phyloP scores from a whole-genome alignment of 352 stramenopile genomes.

The Phytopythium delawarense region DNA sequence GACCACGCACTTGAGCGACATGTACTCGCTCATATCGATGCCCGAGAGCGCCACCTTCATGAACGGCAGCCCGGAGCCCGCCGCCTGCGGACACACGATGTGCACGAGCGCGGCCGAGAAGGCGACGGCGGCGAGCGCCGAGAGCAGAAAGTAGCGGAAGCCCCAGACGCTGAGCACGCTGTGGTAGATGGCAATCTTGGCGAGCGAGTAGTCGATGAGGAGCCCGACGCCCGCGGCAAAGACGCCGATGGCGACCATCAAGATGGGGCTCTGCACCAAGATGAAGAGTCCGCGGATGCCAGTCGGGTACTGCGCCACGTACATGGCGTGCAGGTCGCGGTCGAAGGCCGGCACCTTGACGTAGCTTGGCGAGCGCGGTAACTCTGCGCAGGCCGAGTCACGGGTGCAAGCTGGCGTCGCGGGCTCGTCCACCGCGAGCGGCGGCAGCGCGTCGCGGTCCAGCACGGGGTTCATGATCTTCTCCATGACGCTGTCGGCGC shows the following conservation, averaged over 20 bases:
- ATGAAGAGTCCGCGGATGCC: constrained; percentile 58
- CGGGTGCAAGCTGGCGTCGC: background rate
- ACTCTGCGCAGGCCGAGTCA: background rate
- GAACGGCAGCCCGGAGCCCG: constrained; percentile 69
- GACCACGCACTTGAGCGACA: constrained; percentile 64
- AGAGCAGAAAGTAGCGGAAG: constrained; percentile 58
- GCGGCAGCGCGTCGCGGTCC: constrained; percentile 34
- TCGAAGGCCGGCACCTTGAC: constrained; percentile 60
- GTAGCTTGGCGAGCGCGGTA: constrained; percentile 18
- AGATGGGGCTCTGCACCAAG: constrained; percentile 62
- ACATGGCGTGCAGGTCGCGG: constrained; percentile 72
- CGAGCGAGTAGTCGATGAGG: constrained; percentile 58
- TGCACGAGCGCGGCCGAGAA: constrained; percentile 55
- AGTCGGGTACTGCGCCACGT: constrained; percentile 56
- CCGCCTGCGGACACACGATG: constrained; percentile 59
- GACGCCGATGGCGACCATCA: constrained; percentile 60
- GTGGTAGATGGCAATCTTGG: constrained; percentile 60
- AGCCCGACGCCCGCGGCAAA: constrained; percentile 66
- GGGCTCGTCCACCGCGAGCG: background rate
- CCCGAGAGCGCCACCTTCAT: constrained; percentile 84
- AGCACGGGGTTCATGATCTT: constrained; percentile 71
- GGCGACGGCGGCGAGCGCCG: constrained; percentile 38
- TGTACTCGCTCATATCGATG: constrained; percentile 73
- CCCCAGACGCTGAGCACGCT: constrained; percentile 45
- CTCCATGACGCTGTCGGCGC: constrained; percentile 63